Evolutionary conservation across 202 grass and related monocot genomes (phyloP), one percentile per base, ranked within the genome.

Genomic region (Panicum virgatum): DNA sequence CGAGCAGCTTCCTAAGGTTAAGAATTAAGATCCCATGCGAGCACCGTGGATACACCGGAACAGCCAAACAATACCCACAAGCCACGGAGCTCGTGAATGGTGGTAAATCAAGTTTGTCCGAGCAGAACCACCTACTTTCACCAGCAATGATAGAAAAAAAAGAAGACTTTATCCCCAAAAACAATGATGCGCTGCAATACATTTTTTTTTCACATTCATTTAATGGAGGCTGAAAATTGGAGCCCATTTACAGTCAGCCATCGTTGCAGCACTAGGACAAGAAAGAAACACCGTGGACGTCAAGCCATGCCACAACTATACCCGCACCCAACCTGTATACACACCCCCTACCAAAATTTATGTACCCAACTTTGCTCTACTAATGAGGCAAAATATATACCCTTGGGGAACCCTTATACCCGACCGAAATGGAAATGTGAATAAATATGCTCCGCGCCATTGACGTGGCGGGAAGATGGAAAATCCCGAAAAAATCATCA

Each of bases 261-360:
- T 16, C 60, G 34, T 73, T 27, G 72, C 64, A 48, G 42, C 12
- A 76, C 60, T 44, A 69, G 6, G 27, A 77, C 72, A 82, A 16
- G n/a, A 66, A 57, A 46, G 37, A 57, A 66, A 68, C 19, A 48
- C n/a, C n/a, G n/a, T n/a, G n/a, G n/a, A n/a, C n/a, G n/a, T n/a
- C n/a, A n/a, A n/a, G n/a, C n/a, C n/a, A n/a, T n/a, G n/a, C n/a
- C n/a, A 63, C 29, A 78, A 20, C 85, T 91, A 88, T 82, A 88
- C 81, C 81, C 85, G 1, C n/a, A n/a, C n/a, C n/a, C n/a, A n/a
- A n/a, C 61, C 37, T 78, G 77, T 91, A 91, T 85, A 91, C 77
- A 91, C 63, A 34, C 29, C 48, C 65, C 65, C 71, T 76, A 85
- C 56, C 72, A 84, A 91, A 82, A 91, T 81, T 82, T 91, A 91